These are phyloP conservation scores for Pholiota molesta DNA, from an alignment of 768 basidiomycete genomes.

Conservation along the genomic window DNA sequence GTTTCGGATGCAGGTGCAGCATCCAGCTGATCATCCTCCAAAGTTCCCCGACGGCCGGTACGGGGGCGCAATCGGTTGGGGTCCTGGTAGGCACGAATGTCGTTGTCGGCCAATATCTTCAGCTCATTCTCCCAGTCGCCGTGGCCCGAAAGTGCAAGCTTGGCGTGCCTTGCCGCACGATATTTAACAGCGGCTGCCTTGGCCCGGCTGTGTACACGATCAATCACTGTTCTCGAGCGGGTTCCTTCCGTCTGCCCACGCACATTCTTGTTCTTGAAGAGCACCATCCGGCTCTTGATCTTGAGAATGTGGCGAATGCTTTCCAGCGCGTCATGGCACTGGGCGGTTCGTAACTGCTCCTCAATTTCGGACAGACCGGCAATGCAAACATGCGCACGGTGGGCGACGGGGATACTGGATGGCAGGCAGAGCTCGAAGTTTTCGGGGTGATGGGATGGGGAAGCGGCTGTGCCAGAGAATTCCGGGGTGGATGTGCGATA, in stretches of 20 bases:
- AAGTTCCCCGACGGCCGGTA: conserved; percentile 18
- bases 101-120: conserved; percentile 8
- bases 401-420: not conserved
- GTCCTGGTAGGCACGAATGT: conserved; percentile 20
- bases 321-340: conserved; percentile 23
- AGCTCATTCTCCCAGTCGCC: conserved; percentile 17
- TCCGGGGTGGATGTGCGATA: not conserved
- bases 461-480: not conserved
- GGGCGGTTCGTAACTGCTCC: conserved; percentile 14
- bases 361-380: not conserved
- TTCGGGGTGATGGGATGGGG: conserved; percentile 3
- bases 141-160: conserved; percentile 10
- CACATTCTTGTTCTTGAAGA: conserved; percentile 26
- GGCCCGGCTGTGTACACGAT: conserved; percentile 17
- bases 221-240: conserved; percentile 22
- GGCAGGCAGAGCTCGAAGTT: conserved; percentile 12
- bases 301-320: conserved; percentile 21
- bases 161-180: conserved; percentile 14
- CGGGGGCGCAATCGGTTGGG: not conserved
- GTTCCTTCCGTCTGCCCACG: conserved; percentile 26
- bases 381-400: not conserved
- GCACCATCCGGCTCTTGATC: conserved; percentile 22
- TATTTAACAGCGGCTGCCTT: conserved; percentile 17
- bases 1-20: not conserved
- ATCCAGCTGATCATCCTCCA: conserved; percentile 18